Base-by-base conservation (phyloP, 2,329 filamentous ascomycete species). In the Davidsoniella neocaledoniae region DNA sequence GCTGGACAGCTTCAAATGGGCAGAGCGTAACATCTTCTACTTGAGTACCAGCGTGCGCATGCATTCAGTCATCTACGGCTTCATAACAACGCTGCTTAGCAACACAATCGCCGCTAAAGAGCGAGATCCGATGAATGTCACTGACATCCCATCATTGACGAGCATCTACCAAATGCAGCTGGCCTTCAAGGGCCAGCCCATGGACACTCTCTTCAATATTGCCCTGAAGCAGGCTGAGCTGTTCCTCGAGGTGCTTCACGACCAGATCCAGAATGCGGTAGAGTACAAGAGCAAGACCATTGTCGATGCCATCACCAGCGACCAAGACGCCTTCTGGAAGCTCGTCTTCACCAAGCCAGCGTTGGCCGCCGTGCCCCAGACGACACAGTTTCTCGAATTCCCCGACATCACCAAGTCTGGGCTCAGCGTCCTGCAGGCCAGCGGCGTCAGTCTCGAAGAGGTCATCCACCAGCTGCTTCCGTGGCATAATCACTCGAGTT, bases 271-370 rank as follows among this genome's bases (percentile, higher is more conserved):
- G 36, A 21, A 19, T 10, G 16, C 25, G 12, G 16, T 25, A 3
- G 17, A 9, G 7, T n/a, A 33, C 17, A 36, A 43, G 10, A 25
- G 8, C 26, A 43, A n/a, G 21, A 43, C 1, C 14, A n/a, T 46
- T 9, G 23, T 39, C 17, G 48, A 46, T 23, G 48, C 37, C 25
- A 25, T 53, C 3, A 19, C 47, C 9, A 23, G 41, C 37, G 51
- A 53, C 25, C 51, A 48, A 17, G 48, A 53, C 5, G 42, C 48
- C 25, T 53, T 53, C 23, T 53, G 51, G 51, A 53, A 43, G 23
- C 17, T 53, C 16, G 25, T 53, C 7, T 41, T 48, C 8, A 42
- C 50, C 9, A 40, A 46, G 25, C 50, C 50, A 8, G 7, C 40
- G 14, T 46, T 42, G 3, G 26, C 41, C n/a, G 46, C 17, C 7